Evolutionary conservation across 768 basidiomycete genomes (phyloP), one percentile per base, ranked within the genome.

Genomic region (Fomitopsis serialis): DNA sequence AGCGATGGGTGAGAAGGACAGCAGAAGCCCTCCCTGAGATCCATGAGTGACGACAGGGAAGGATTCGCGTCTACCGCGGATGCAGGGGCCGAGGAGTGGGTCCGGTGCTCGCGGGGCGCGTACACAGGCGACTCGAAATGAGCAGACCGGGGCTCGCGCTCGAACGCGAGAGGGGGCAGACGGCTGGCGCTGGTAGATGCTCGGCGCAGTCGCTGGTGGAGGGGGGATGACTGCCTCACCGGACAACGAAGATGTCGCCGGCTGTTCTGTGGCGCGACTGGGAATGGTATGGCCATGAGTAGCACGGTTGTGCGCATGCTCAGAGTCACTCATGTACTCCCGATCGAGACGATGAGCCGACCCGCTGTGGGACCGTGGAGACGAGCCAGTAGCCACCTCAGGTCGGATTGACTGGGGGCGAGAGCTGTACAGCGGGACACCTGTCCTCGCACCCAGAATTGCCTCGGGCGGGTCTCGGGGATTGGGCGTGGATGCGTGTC

Each of bases 341-440:
- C 27, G 50, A 35, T 42, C 42, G 15, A 13, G 22, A 9, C 11
- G 21, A 37, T 21, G 25, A 2, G 12, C 10, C 21, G 34, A 9
- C 6, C 32, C 35, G 36, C 32, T 37, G 21, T 22, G 37, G 8
- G 37, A 19, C 24, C 50, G 9, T 22, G 50, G 42, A 34, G 22
- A 35, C 24, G 32, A 22, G 19, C 11, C 34, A n/a, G 7, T 10
- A 17, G n/a, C 50, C 8, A 25, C 24, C 4, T 29, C 29, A 19
- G 35, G 34, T 7, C 40, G 50, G 6, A 10, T 43, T 7, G 50
- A 43, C 50, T 51, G 50, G 3, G 54, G 53, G 3, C 56, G 29
- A 12, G 56, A 61, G 54, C 52, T 45, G 32, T 61, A 61, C 22
- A 61, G 36, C 13, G 56, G 42, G 19, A 61, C 25, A 22, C 59